Base-by-base conservation (phyloP, 345 rosid species). In the Aurinia saxatilis region DNA sequence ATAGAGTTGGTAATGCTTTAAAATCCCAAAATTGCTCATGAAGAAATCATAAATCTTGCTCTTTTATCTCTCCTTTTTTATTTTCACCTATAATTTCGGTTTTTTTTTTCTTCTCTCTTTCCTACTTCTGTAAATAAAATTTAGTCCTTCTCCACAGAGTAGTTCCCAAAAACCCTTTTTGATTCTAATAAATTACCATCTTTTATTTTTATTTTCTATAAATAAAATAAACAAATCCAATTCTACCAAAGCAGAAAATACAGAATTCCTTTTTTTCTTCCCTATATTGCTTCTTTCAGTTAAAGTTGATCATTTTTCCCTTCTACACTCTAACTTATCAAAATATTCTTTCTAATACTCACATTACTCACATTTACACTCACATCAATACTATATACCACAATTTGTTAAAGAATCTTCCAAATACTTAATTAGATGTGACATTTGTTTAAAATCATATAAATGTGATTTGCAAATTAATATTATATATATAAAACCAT, bases 31-130 rank as follows among this genome's bases (percentile, higher is more conserved):
- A 52, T 39, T 67, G 50, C 60, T 40, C 18, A 68, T 46, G 57
- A 60, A 74, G 81, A 79, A 78, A 82, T 65, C 42, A 47, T 77
- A 73, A 80, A 79, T 78, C 54, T 34, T 50, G 39, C 72, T 41
- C 54, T 63, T 65, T 60, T 33, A n/a, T 55, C 6, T 51, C 14
- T 29, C 39, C 27, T 29, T 55, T 54, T 19, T 29, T 45, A 21
- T 45, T 44, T 14, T 10, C n/a, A 10, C 34, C 16, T 50, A 10
- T 50, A 31, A 57, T 49, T 31, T 50, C 50, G 67, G 21, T 42
- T 31, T 56, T 57, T 64, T 65, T 62, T 5, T 55, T 70, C 56
- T 50, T 53, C 58, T 57, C 35, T 13, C 39, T 67, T 63, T 44
- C 46, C 46, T 13, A 37, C 62, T 46, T 53, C 15, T n/a, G 47